Conservation (phyloP, 495 filamentous ascomycete species). For the Lophiotrema nucula region DNA sequence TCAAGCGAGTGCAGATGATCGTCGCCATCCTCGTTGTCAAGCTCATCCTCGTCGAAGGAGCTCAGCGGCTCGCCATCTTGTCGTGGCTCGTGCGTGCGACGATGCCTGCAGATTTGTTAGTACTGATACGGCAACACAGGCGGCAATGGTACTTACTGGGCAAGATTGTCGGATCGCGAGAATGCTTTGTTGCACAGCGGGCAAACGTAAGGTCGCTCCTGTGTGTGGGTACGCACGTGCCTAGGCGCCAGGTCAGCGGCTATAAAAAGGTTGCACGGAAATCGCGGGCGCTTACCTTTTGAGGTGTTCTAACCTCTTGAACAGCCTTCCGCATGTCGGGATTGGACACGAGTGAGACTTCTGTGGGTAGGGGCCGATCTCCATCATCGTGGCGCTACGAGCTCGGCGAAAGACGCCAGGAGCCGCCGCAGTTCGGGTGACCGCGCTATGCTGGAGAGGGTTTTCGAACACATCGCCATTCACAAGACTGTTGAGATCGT, state of each 20-base stretch:
- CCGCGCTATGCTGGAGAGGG: conserved; percentile 59
- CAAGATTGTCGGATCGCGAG: conserved; percentile 95
- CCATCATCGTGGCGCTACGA: conserved; percentile 93
- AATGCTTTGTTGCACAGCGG: conserved; percentile 98
- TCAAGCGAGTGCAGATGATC: conserved; percentile 74
- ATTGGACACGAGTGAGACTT: conserved; percentile 99
- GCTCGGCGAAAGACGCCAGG: conserved; percentile 80
- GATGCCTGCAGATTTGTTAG: conserved; percentile 63
- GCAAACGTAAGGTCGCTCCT: conserved; percentile 97
- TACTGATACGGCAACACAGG: conserved; percentile 18
- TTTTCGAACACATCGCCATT: conserved; percentile 60
- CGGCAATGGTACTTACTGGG: conserved; percentile 69
- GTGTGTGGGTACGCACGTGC: conserved; percentile 98
- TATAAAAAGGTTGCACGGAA: conserved; percentile 36
- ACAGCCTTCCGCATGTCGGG: conserved; percentile 91
- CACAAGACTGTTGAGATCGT: conserved; percentile 66
- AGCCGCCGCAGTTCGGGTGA: conserved; percentile 56
- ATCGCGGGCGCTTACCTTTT: conserved; percentile 74
- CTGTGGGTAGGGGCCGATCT: conserved; percentile 91
- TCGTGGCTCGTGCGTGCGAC: conserved; percentile 85
- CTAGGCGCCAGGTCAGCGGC: conserved; percentile 61
- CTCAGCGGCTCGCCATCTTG: conserved; percentile 62
- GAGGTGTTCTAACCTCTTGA: conserved; percentile 98
- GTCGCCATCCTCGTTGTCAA: conserved; percentile 60
- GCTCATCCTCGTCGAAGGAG: conserved; percentile 69